Base-by-base conservation (phyloP, 2,329 filamentous ascomycete species). In the Cordyceps fumosorosea region DNA sequence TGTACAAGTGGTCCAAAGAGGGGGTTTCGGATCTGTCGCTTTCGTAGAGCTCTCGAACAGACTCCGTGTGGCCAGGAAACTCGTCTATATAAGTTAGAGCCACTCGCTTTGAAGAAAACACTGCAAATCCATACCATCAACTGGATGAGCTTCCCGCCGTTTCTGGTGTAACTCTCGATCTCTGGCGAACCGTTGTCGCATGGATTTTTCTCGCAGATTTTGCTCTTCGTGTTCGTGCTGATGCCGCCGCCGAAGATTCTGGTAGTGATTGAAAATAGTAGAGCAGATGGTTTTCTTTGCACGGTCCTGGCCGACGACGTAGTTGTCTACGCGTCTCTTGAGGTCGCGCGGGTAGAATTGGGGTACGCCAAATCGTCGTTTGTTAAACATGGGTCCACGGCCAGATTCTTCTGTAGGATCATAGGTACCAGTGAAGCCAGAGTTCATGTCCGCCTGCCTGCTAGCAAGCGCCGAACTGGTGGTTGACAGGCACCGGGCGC, bases 201-300 rank as follows among this genome's bases (percentile, higher is more conserved):
- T 79, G 56, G 86, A 71, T 75, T 89, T 90, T 65, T 91, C 88
- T 50, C 79, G 76, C 42, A 76, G 67, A 52, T 80, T 80, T 57
- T 78, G 77, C 60, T 86, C 83, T 63, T 82, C 78, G 29, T 90
- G 85, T 69, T 96, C 92, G 60, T 93, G 86, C 66, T 95, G 85
- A 63, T 88, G 85, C 55, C 91, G 81, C 69, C 91, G 84, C 26
- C 93, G 87, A 64, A 96, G 84, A 53, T 90, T 86, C 75, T 97
- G 91, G 72, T 98, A 97, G 73, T 99, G 95, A 71, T 98, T 97
- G 78, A 96, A 97, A 32, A 99, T 90, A 7, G 93, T 92, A 3
- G 93, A 89, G 66, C 91, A 95, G 66, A 98, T 86, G 16, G 93
- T 90, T 75, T 96, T 96, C 81, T 99, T 95, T 18, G 95, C 92